phyloP scores from a whole-genome alignment of 1,139 yeast species.

The Geotrichum aggregatum region DNA sequence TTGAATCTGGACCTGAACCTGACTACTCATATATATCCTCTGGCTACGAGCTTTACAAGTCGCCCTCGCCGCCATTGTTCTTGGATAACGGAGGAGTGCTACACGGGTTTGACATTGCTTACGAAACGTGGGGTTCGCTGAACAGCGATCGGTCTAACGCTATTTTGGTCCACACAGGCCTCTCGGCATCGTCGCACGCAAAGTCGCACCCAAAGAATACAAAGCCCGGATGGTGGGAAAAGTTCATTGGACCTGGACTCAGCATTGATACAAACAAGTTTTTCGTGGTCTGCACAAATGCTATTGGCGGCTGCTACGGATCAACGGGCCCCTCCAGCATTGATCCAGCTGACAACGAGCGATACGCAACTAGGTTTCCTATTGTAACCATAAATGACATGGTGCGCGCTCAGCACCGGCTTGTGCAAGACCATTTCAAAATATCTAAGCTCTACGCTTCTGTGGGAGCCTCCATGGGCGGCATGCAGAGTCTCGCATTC shows the following conservation, averaged over 20 bases:
- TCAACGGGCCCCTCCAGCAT: conserved; percentile 87
- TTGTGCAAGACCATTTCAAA: conserved; percentile 58
- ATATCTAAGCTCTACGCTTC: conserved; percentile 67
- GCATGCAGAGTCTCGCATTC: conserved; percentile 89
- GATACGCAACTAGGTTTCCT: conserved; percentile 86
- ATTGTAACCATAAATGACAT: conserved; percentile 80
- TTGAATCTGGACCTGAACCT: conserved; percentile 81
- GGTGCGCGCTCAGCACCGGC: conserved; percentile 80
- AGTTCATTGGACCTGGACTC: conserved; percentile 79
- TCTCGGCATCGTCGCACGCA: conserved; percentile 94
- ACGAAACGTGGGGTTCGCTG: conserved; percentile 84
- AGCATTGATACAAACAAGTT: conserved; percentile 76
- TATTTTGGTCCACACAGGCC: conserved; percentile 79
- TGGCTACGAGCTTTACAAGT: conserved; percentile 60
- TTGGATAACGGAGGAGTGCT: conserved; percentile 79
- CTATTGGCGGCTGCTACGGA: conserved; percentile 91
- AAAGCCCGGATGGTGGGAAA: conserved; percentile 94
- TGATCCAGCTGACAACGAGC: conserved; percentile 66
- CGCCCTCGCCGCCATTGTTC: conserved; percentile 49
- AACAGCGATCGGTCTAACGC: conserved; percentile 64
- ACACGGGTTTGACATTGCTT: conserved; percentile 74
- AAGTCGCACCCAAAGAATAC: conserved; percentile 68
- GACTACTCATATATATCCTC: conserved; percentile 65
- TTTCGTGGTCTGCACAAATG: conserved; percentile 84
- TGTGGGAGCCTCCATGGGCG: conserved; percentile 94